Evolutionary conservation across 208 protist genomes (phyloP).

Genomic region (Trichomonas vaginalis): DNA sequence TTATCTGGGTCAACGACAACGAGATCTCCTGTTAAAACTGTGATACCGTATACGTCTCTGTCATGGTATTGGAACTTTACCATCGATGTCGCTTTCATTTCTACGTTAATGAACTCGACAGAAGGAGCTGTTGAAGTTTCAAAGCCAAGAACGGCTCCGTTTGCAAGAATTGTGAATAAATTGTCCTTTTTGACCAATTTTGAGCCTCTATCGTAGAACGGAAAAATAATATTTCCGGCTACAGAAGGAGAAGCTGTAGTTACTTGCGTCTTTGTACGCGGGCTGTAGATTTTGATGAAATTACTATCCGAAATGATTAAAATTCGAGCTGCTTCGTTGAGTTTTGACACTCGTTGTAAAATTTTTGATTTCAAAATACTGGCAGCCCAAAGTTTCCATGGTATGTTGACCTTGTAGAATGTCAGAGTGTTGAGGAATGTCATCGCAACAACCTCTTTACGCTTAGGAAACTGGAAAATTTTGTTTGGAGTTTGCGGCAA

Average conservation of each 20-base stretch:
- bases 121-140: background rate
- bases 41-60: background rate
- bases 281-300: background rate
- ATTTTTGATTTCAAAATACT: background rate
- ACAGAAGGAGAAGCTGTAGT: background rate
- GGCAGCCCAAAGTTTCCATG: background rate
- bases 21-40: background rate
- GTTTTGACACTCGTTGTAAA: background rate
- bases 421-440: background rate
- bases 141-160: background rate
- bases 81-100: background rate
- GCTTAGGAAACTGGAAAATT: background rate
- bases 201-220: background rate
- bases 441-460: background rate
- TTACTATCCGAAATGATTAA: background rate
- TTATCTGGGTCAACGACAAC: background rate
- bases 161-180: background rate
- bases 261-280: background rate
- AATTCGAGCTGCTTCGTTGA: background rate
- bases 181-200: background rate
- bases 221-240: background rate
- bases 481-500: background rate
- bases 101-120: background rate
- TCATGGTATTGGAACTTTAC: background rate
- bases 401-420: background rate